Evolutionary conservation across 2,329 filamentous ascomycete genomes (phyloP), one percentile per base, ranked within the genome.

Genomic region (Aspergillus fumigatiaffinis): DNA sequence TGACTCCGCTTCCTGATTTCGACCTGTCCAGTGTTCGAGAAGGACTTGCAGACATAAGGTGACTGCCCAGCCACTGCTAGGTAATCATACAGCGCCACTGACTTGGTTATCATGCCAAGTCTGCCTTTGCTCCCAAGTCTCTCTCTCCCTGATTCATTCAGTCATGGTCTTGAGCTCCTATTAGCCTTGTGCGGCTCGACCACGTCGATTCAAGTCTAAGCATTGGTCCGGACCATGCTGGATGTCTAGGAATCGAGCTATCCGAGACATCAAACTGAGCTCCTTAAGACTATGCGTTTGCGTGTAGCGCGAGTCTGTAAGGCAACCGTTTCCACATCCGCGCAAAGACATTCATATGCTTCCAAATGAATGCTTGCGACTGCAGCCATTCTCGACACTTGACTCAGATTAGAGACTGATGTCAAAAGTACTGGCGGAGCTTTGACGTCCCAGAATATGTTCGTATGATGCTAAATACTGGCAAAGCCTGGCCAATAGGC

Each of bases 401-500:
- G 44, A 6, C 20, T 47, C 44, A 3, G 21, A 47, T 23, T 25
- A 47, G 20, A 26, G 21, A 26, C 23, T 23, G 48, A 25, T 53
- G 53, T 50, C 57, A 61, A 65, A 66, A 62, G 63, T 62, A 61
- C 59, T 48, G 54, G 49, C 55, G 56, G 61, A 62, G 51, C 58
- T 63, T 61, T 59, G 64, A 62, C 62, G 60, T 60, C 63, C 63
- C 55, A 54, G 58, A 54, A 59, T 42, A 50, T 52, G 58, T 61
- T 59, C 66, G 63, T 68, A 69, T 70, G 68, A 63, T 64, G 54
- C 54, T 59, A 57, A 53, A 47, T 50, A 48, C 53, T 57, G 57
- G 59, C 60, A 60, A 55, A 65, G 51, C 63, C 62, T 63, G 55
- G 52, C 66, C 67, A 70, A 70, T 69, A 60, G 59, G 54, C 51